These are phyloP conservation scores for Sporothrix sp. DNA, from an alignment of 2,329 filamentous ascomycete genomes.

Conservation along the genomic window DNA sequence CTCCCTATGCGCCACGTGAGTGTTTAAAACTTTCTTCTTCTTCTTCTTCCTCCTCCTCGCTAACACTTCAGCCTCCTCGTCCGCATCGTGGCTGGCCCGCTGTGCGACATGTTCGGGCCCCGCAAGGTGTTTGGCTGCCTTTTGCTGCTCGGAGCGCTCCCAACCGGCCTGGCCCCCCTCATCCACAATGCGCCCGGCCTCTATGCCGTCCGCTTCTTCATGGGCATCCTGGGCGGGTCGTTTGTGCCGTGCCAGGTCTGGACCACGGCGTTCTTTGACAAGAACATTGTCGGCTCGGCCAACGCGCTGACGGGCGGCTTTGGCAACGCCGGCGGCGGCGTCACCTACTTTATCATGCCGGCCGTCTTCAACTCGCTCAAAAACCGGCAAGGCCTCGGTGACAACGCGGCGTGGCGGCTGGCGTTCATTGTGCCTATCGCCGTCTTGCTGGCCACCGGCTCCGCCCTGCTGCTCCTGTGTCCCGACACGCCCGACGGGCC, in stretches of 20 bases:
- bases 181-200: conserved; percentile 58
- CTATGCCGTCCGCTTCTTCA: conserved; percentile 68
- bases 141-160: conserved; percentile 69
- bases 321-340: conserved; percentile 80
- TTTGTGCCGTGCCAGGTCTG: conserved; percentile 88
- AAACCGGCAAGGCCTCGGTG: not conserved
- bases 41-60: not conserved
- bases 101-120: conserved; percentile 79
- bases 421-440: conserved; percentile 5
- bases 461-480: not conserved
- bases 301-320: conserved; percentile 78
- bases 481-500: conserved; percentile 69
- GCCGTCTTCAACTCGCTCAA: conserved; percentile 57
- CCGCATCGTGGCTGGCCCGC: conserved; percentile 65
- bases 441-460: not conserved
- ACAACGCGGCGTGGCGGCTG: conserved; percentile 4
- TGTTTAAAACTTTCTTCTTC: conserved; percentile 10
- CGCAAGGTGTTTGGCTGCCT: conserved; percentile 69
- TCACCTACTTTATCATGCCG: conserved; percentile 92
- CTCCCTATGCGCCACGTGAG: conserved; percentile 60
- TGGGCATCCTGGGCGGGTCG: conserved; percentile 66
- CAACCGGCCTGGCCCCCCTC: conserved; percentile 71
- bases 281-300: conserved; percentile 79
- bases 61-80: conserved; percentile 50
- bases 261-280: conserved; percentile 89